Percentiles rank a stretch among this genome's conserved stretches.
phyloP scores from a whole-genome alignment of 2,329 filamentous ascomycete genomes.

The Cladosporium sp. region DNA sequence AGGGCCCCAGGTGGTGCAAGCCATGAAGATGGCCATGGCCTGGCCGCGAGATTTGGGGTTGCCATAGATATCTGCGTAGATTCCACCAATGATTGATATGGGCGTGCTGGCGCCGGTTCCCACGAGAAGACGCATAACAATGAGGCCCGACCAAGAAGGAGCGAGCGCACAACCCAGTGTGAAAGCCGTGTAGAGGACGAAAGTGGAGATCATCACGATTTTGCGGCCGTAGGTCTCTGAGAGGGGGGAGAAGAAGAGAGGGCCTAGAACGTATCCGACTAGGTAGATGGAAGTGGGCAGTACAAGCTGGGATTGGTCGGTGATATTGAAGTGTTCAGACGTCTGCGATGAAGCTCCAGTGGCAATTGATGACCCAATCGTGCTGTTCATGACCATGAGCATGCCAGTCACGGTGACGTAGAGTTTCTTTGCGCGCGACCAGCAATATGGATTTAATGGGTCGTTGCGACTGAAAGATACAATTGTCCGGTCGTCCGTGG shows the following conservation, averaged over 20 bases:
- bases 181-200: slow-evolving; percentile 43
- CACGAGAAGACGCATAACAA: slow-evolving; percentile 41
- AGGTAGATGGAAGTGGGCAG: slow-evolving; percentile 49
- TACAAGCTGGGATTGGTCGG: slow-evolving; percentile 38
- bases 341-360: slow-evolving; percentile 56
- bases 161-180: slow-evolving; percentile 42
- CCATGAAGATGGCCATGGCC: slow-evolving; percentile 61
- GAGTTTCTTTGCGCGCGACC: slow-evolving; percentile 44
- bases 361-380: slow-evolving; percentile 60
- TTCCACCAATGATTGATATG: slow-evolving; percentile 56
- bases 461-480: slow-evolving; percentile 34
- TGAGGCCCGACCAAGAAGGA: slow-evolving; percentile 39
- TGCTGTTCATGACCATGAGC: slow-evolving; percentile 61
- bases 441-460: slow-evolving; percentile 30
- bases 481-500: not conserved
- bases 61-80: slow-evolving; percentile 63
- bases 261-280: slow-evolving; percentile 44
- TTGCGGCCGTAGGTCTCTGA: slow-evolving; percentile 44
- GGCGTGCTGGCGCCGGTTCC: slow-evolving; percentile 43
- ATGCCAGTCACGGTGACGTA: slow-evolving; percentile 53
- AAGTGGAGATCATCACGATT: slow-evolving; percentile 46
- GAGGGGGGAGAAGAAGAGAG: slow-evolving; percentile 41
- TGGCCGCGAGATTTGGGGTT: slow-evolving; percentile 53
- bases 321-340: slow-evolving; percentile 52
- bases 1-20: slow-evolving; percentile 61